phyloP scores from a whole-genome alignment of 192 early-diverging fungal genomes.

The Lunasporangiospora selenospora region DNA sequence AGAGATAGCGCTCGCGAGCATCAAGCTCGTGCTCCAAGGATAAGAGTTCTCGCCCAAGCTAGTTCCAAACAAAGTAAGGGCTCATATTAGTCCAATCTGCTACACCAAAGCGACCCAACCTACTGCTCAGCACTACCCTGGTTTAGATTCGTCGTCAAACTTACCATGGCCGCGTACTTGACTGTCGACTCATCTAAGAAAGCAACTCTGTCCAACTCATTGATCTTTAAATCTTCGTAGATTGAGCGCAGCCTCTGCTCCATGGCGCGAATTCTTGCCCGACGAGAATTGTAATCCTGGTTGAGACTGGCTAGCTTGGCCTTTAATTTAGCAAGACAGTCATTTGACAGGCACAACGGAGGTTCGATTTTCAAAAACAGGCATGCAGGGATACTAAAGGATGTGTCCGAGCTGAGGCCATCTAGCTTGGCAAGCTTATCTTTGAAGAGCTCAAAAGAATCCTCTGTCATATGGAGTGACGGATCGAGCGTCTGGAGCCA shows the following conservation, averaged over 20 bases:
- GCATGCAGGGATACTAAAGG: slow-evolving; percentile 12
- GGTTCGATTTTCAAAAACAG: slow-evolving; percentile 31
- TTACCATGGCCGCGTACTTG: slow-evolving; percentile 43
- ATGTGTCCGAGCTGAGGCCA: background rate
- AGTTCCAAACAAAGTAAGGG: background rate
- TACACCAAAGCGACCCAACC: too few relatives aligned
- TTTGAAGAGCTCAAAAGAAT: too few relatives aligned
- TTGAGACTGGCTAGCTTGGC: slow-evolving; percentile 40
- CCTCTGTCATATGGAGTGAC: too few relatives aligned
- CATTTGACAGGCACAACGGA: slow-evolving; percentile 49
- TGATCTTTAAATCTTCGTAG: slow-evolving; percentile 32
- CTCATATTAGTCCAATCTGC: too few relatives aligned
- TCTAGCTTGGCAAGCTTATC: too few relatives aligned
- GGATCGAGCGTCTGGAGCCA: too few relatives aligned
- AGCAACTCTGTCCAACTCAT: slow-evolving; percentile 4
- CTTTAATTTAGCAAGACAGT: slow-evolving; percentile 41
- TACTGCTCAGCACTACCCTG: too few relatives aligned
- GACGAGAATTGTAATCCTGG: slow-evolving; percentile 46
- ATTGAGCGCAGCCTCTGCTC: slow-evolving; percentile 37
- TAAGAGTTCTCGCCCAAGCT: slow-evolving; percentile 42
- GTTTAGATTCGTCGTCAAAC: too few relatives aligned
- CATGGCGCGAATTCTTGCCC: slow-evolving; percentile 37
- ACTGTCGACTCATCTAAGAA: slow-evolving; percentile 39
- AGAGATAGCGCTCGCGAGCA: slow-evolving; percentile 28
- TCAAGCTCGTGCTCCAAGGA: slow-evolving; percentile 27